Evolutionary conservation across 1,284 basidiomycete species (phyloP), one percentile per base, ranked within the genome.

Genomic region (Coniferiporia sulphurascens): DNA sequence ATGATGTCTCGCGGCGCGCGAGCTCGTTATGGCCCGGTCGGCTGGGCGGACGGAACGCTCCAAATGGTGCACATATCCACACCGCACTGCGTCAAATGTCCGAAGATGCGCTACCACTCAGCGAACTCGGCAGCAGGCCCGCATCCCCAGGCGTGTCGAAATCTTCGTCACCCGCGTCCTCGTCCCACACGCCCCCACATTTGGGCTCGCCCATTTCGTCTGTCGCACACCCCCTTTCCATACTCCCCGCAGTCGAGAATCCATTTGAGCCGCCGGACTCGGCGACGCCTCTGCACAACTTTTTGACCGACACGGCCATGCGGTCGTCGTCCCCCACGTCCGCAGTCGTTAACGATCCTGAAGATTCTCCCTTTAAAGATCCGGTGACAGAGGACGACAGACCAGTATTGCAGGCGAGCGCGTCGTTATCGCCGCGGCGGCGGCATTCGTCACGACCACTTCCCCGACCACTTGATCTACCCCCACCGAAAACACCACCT

Each of bases 391-490:
- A 32, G 21, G 15, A 12, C 10, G 36, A 48, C 32, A 21, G 53
- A 43, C 58, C 52, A 17, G 56, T 56, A 12, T 27, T 58, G 48
- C 55, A 58, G 46, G 59, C 55, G 22, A 66, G 68, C 0, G 49
- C 66, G 9, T 68, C 68, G 7, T 60, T 64, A 7, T 66, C 67
- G 4, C 61, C 65, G 55, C 66, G 63, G 27, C 66, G 63, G 27
- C 59, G 63, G 17, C 55, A 43, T 53, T 54, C 56, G 7, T 12
- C 45, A 41, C 68, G 77, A 70, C 69, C 72, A 0, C 77, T 80
- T 1, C 85, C 85, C 0, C 72, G 74, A 61, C 84, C 85, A 1
- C 70, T 89, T 9, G 78, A 75, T 46, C 71, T 88, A 0, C 85
- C 87, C 4, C 70, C 74, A 35, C 84, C 84, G 36, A 76, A 78